Percentiles rank a stretch among this genome's conserved stretches.
These are phyloP conservation scores for Tillandsia leiboldiana DNA, from an alignment of 176 grass and related monocot genomes.

Conservation along the genomic window DNA sequence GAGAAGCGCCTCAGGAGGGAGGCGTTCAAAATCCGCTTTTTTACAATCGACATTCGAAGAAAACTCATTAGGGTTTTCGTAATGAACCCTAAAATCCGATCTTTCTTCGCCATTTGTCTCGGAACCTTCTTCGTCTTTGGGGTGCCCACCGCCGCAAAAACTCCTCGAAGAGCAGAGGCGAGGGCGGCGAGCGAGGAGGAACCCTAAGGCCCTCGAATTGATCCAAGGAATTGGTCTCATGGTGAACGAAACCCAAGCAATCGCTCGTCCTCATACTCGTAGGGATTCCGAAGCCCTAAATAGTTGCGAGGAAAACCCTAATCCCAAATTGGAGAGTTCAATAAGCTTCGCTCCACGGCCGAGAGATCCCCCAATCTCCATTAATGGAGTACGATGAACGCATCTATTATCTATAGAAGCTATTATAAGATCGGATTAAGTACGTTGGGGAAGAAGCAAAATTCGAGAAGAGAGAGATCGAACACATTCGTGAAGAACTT, in stretches of 20 bases:
- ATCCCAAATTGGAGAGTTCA: slow-evolving; percentile 2
- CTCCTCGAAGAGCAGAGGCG: slow-evolving; percentile 29
- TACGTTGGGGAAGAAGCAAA: too few species aligned
- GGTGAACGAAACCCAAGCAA: slow-evolving; percentile 10
- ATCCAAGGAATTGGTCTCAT: slow-evolving; percentile 24
- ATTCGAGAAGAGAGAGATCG: too few species aligned
- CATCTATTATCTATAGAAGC: background rate
- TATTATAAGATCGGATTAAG: background rate
- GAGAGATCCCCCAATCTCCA: background rate
- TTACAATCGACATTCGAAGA: slow-evolving; percentile 5
- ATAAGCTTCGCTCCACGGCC: background rate
- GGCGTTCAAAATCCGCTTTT: slow-evolving; percentile 15
- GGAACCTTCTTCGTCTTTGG: background rate
- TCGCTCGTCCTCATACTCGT: slow-evolving; percentile 20
- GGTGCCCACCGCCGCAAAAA: slow-evolving; percentile 16
- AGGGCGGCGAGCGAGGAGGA: slow-evolving; percentile 16
- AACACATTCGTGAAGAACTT: too few species aligned
- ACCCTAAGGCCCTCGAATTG: slow-evolving; percentile 15
- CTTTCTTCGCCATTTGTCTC: slow-evolving; percentile 9
- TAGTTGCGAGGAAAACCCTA: slow-evolving; percentile 4
- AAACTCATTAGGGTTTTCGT: background rate
- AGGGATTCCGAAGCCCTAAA: background rate
- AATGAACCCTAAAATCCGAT: background rate
- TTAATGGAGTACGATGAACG: background rate
- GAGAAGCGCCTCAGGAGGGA: slow-evolving; percentile 46